Base-by-base conservation (phyloP, 768 basidiomycete species). In the Trametes cinnabarina region DNA sequence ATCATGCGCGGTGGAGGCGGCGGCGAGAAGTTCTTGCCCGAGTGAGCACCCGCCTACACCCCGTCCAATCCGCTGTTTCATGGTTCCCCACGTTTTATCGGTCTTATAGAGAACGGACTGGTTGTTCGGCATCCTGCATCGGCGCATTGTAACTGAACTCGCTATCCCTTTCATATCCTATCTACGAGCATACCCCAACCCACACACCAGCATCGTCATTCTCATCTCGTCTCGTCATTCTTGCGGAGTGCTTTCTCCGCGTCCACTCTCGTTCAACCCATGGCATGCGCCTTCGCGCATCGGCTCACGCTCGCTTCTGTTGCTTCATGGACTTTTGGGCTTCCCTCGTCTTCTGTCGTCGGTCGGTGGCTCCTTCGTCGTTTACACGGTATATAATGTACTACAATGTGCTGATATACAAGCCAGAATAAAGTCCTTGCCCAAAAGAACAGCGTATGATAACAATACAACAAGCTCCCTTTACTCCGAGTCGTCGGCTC, bases 1-100 rank as follows among this genome's bases (percentile, higher is more conserved):
- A 80, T 88, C 66, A 92, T 94, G 86, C 84, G 86, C 3, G 88
- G 90, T 20, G 91, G 92, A 9, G 90, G 78, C 42, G 88, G 87
- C 20, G 83, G 80, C 15, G 76, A 69, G 57, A 68, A 71, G 44
- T 83, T 83, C 58, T 47, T 60, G 35, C 20, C 53, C 34, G 56
- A 62, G 43, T 35, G 17, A 20, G 8, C 30, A 17, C 15, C 37
- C 37, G 19, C 40, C n/a, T 30, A n/a, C n/a, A n/a, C n/a, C n/a
- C 37, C n/a, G 15, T 35, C 40, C 35, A 26, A 41, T 11, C 10
- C 23, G 12, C 37, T 23, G 5, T 20, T 47, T 34, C 37, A 47
- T 25, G 19, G 28, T 8, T 15, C 17, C 1, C 28, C 30, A 40
- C 49, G 37, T n/a, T n/a, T n/a, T n/a, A 37, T 55, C 26, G 48